Evolutionary conservation across 1,284 basidiomycete genomes (phyloP).

Genomic region (Grifola frondosa): DNA sequence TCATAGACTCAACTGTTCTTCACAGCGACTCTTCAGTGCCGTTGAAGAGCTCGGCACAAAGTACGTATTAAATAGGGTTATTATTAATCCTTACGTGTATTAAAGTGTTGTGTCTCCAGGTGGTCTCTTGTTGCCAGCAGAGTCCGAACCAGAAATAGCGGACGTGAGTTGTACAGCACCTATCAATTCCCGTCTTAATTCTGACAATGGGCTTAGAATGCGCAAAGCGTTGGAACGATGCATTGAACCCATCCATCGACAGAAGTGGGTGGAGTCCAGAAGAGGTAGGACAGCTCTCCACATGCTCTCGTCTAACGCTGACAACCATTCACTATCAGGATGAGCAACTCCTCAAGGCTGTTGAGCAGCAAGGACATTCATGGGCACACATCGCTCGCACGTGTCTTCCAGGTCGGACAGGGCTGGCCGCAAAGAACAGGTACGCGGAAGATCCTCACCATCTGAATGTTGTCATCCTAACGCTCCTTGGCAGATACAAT

Average conservation of each 20-base stretch:
- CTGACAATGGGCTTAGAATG: constrained; percentile 49
- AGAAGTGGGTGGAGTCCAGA: constrained; percentile 55
- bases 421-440: constrained; percentile 59
- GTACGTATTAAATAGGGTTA: constrained; percentile 25
- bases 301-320: constrained; percentile 1
- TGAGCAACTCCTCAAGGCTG: constrained; percentile 48
- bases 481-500: constrained; percentile 17
- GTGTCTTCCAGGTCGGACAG: constrained; percentile 56
- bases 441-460: constrained; percentile 21
- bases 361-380: constrained; percentile 52
- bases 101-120: constrained; percentile 19
- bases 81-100: not conserved
- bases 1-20: not conserved
- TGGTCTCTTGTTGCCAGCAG: constrained; percentile 55
- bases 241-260: constrained; percentile 55
- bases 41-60: constrained; percentile 53
- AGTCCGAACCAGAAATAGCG: constrained; percentile 53
- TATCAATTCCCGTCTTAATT: constrained; percentile 4
- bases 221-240: constrained; percentile 59
- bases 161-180: constrained; percentile 41
- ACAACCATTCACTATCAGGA: constrained; percentile 40
- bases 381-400: constrained; percentile 60
- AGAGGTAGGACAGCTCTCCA: constrained; percentile 35
- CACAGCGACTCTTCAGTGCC: constrained; percentile 47
- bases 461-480: not conserved